phyloP scores from a whole-genome alignment of 2,329 filamentous ascomycete species.

The Colletotrichum zoysiae region DNA sequence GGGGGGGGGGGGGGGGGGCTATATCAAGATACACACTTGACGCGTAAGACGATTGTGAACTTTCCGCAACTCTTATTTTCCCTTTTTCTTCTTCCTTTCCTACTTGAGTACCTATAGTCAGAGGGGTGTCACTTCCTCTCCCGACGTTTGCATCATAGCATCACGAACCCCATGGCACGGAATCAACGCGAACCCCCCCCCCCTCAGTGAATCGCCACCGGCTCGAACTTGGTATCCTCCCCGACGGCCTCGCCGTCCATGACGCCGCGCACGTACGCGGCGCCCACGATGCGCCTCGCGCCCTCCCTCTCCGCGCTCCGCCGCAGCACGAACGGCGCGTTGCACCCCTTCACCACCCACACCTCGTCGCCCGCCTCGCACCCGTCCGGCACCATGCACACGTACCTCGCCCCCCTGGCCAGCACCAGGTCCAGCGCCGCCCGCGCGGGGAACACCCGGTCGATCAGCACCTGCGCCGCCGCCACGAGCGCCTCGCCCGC shows the following conservation, averaged over 20 bases:
- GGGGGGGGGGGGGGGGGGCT: no score
- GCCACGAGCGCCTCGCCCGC: slow-evolving; percentile 39
- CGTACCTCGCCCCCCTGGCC: slow-evolving; percentile 26
- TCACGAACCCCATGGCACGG: not conserved
- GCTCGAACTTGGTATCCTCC: slow-evolving; percentile 19
- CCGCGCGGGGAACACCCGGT: slow-evolving; percentile 32
- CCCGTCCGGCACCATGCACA: slow-evolving; percentile 37
- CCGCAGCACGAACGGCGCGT: slow-evolving; percentile 39
- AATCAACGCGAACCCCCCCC: no score
- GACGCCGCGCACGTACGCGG: slow-evolving; percentile 39
- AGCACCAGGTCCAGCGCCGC: slow-evolving; percentile 38
- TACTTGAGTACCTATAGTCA: not conserved
- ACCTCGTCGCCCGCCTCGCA: slow-evolving; percentile 34
- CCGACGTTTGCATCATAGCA: not conserved
- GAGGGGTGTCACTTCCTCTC: not conserved
- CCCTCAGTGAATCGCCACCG: slow-evolving; percentile 32
- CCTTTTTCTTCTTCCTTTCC: not conserved
- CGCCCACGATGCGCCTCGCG: slow-evolving; percentile 25
- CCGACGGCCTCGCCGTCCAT: slow-evolving; percentile 30
- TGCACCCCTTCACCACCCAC: slow-evolving; percentile 39
- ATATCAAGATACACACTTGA: slow-evolving; percentile 21
- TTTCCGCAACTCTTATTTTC: no score
- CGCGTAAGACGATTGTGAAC: not conserved
- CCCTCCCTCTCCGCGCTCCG: slow-evolving; percentile 35
- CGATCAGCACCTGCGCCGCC: slow-evolving; percentile 37